Conservation (phyloP, 495 filamentous ascomycete species). For the Annulohypoxylon stygium region DNA sequence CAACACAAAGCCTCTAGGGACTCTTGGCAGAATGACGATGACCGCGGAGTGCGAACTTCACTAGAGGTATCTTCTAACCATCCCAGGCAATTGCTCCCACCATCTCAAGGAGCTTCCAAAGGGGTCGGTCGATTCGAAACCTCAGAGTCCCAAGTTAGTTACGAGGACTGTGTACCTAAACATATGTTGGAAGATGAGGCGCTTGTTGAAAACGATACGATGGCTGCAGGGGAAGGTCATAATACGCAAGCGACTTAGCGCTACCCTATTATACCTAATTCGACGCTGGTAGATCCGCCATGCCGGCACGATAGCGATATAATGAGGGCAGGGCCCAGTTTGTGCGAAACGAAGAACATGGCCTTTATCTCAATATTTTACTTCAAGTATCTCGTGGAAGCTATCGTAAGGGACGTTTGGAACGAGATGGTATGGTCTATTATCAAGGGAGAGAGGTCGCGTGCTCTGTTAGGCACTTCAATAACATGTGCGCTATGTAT, state of each 20-base stretch:
- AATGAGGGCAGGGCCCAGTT: not conserved
- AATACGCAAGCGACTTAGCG: constrained; percentile 17
- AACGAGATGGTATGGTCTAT: not conserved
- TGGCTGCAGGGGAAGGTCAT: not conserved
- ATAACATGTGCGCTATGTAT: constrained; percentile 18
- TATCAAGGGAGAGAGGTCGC: not conserved
- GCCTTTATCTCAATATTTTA: not conserved
- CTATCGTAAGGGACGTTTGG: not conserved
- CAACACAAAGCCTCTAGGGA: constrained; percentile 24
- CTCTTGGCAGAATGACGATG: constrained; percentile 22
- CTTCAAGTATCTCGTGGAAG: not conserved
- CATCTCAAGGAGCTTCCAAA: constrained; percentile 17
- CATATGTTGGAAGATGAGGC: constrained; percentile 44
- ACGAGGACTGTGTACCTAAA: constrained; percentile 41
- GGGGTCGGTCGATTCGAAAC: constrained; percentile 8
- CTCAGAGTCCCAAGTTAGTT: constrained; percentile 19
- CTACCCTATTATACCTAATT: not conserved
- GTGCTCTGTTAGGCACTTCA: not conserved
- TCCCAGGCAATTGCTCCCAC: constrained; percentile 6
- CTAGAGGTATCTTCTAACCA: constrained; percentile 9
- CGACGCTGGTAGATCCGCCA: not conserved
- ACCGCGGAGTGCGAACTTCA: not conserved
- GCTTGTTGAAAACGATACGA: not conserved
- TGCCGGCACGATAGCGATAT: not conserved
- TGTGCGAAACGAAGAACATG: not conserved